Evolutionary conservation across 441 rosid species (phyloP).

Genomic region (Bruguiera hainesii): DNA sequence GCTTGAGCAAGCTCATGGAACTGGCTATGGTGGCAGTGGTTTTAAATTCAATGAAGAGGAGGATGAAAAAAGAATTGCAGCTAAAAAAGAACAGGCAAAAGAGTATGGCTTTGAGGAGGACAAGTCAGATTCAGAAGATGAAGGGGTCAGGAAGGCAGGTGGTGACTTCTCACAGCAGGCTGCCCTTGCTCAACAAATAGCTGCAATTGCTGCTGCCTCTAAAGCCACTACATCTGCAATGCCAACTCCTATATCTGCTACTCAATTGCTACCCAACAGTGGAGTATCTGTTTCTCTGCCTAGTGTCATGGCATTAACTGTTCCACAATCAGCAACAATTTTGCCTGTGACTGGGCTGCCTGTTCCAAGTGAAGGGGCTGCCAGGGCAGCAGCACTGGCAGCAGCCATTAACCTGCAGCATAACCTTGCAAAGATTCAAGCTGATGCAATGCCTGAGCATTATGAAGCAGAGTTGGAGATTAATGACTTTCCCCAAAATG

Average conservation of each 20-base stretch:
- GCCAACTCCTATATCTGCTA: conserved; percentile 28
- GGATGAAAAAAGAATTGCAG: conserved; percentile 90
- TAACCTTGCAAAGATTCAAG: conserved; percentile 88
- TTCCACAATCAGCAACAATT: conserved; percentile 36
- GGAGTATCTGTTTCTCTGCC: conserved; percentile 41
- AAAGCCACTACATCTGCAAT: conserved; percentile 34
- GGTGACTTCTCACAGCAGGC: conserved; percentile 80
- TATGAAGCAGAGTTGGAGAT: conserved; percentile 94
- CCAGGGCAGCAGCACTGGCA: conserved; percentile 82
- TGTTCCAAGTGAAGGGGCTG: conserved; percentile 60
- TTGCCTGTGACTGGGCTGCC: conserved; percentile 40
- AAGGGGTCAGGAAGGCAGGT: conserved; percentile 86
- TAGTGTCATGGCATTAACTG: conserved; percentile 29
- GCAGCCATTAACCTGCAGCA: conserved; percentile 90
- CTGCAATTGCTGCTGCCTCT: conserved; percentile 62
- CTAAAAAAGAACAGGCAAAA: conserved; percentile 94
- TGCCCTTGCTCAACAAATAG: conserved; percentile 61
- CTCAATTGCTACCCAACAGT: conserved; percentile 39
- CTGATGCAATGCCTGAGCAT: conserved; percentile 95
- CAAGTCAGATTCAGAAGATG: conserved; percentile 89
- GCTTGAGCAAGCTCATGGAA: conserved; percentile 90
- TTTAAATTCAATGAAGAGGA: conserved; percentile 96
- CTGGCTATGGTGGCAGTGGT: conserved; percentile 97
- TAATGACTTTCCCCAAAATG: conserved; percentile 93
- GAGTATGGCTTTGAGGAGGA: conserved; percentile 97